Evolutionary conservation across 1,284 basidiomycete genomes (phyloP).

Genomic region (Salmacisia buchloeana): DNA sequence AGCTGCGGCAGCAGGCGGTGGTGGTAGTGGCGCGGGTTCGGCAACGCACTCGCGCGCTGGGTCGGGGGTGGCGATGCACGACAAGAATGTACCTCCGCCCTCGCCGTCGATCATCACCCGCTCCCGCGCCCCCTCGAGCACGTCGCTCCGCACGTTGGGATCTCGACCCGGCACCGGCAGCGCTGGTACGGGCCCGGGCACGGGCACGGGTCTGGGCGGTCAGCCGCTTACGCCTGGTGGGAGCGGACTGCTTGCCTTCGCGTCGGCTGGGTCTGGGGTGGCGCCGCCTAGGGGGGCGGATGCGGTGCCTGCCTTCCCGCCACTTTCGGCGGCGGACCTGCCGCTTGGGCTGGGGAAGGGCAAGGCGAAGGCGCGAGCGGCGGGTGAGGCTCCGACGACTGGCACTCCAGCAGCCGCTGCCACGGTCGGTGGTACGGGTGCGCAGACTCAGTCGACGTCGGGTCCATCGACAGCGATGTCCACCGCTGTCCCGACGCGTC

Average conservation of each 20-base stretch:
- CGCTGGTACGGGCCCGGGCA: conserved; percentile 11
- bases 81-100: conserved; percentile 35
- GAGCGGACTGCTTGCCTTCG: not conserved
- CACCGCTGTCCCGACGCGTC: no score
- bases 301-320: no score
- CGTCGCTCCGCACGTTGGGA: conserved; percentile 25
- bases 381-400: not conserved
- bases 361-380: not conserved
- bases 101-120: conserved; percentile 44
- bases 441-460: not conserved
- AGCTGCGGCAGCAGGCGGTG: not conserved
- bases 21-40: no score
- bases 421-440: no score
- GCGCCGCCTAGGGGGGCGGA: not conserved
- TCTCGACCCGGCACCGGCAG: conserved; percentile 15
- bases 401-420: no score
- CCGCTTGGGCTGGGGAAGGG: not conserved
- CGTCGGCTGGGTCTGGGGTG: not conserved
- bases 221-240: not conserved
- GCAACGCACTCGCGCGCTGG: no score
- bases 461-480: no score
- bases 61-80: conserved; percentile 14
- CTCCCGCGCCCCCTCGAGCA: conserved; percentile 35
- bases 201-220: not conserved
- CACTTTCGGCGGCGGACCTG: no score